Conservation (phyloP, 345 rosid genomes). For the Nasturtium officinale region DNA sequence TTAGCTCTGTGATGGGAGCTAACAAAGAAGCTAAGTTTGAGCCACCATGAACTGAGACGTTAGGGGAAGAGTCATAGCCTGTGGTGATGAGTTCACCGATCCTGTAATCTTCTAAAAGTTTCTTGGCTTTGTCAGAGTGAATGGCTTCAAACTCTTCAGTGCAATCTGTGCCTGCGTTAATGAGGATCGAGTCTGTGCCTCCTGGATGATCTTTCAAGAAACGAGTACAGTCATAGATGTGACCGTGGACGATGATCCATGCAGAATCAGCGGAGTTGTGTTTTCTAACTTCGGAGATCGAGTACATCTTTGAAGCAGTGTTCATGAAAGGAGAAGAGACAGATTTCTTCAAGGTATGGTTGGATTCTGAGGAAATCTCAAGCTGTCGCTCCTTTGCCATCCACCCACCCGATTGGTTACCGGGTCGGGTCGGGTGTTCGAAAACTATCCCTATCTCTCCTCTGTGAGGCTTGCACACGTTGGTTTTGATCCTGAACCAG, state of each 20-base stretch:
- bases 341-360: constrained; percentile 66
- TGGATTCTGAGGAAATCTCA: constrained; percentile 57
- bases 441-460: constrained; percentile 94
- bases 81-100: constrained; percentile 73
- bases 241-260: constrained; percentile 94
- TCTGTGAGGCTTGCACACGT: constrained; percentile 71
- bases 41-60: constrained; percentile 67
- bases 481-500: constrained; percentile 86
- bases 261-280: constrained; percentile 77
- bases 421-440: constrained; percentile 93
- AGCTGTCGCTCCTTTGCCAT: constrained; percentile 87
- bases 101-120: constrained; percentile 70
- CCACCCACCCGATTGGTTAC: constrained; percentile 96
- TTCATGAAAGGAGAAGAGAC: constrained; percentile 92
- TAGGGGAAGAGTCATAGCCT: constrained; percentile 78
- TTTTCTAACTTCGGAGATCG: constrained; percentile 67
- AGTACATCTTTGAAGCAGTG: constrained; percentile 60
- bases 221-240: constrained; percentile 85
- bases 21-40: constrained; percentile 42
- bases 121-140: constrained; percentile 90
- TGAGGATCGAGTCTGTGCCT: constrained; percentile 78
- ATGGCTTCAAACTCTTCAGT: constrained; percentile 96
- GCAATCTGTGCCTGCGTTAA: constrained; percentile 90
- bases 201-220: constrained; percentile 95
- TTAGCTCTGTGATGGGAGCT: constrained; percentile 69